phyloP scores from a whole-genome alignment of 2,329 filamentous ascomycete species.

The Fusarium domesticum region DNA sequence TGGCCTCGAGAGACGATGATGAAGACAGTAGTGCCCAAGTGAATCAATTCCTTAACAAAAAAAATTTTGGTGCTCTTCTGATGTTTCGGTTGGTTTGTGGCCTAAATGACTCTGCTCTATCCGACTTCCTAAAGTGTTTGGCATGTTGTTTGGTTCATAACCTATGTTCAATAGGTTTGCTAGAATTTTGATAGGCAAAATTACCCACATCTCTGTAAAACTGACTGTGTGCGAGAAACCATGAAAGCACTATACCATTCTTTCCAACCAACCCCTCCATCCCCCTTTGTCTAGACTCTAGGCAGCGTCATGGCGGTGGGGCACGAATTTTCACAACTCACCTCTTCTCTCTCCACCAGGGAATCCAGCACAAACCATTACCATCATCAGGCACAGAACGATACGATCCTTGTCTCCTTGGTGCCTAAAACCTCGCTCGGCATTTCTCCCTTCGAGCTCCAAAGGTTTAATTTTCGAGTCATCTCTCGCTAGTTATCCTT shows the following conservation, averaged over 20 bases:
- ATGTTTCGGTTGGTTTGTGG: too few relatives aligned
- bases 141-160: too few relatives aligned
- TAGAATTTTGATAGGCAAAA: too few relatives aligned
- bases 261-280: conserved; percentile 25
- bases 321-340: conserved; percentile 40
- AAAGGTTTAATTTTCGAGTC: conserved; percentile 5
- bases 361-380: conserved; percentile 24
- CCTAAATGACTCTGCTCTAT: too few relatives aligned
- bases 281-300: conserved; percentile 8
- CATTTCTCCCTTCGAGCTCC: conserved; percentile 1
- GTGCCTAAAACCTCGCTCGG: conserved; percentile 23
- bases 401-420: conserved; percentile 20
- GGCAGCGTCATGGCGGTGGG: conserved; percentile 39
- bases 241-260: conserved; percentile 7
- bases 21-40: neutral
- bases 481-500: conserved; percentile 3
- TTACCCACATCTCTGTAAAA: too few relatives aligned
- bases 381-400: conserved; percentile 24
- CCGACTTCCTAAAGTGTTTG: too few relatives aligned
- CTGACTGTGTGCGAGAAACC: conserved; percentile 3
- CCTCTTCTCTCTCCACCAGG: conserved; percentile 27
- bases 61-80: too few relatives aligned
- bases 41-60: too few relatives aligned
- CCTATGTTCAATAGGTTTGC: too few relatives aligned
- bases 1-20: neutral